Evolutionary conservation across 73 alveolate genomes (phyloP), one percentile per base, ranked within the genome.

Genomic region (Paramecium primaurelia): DNA sequence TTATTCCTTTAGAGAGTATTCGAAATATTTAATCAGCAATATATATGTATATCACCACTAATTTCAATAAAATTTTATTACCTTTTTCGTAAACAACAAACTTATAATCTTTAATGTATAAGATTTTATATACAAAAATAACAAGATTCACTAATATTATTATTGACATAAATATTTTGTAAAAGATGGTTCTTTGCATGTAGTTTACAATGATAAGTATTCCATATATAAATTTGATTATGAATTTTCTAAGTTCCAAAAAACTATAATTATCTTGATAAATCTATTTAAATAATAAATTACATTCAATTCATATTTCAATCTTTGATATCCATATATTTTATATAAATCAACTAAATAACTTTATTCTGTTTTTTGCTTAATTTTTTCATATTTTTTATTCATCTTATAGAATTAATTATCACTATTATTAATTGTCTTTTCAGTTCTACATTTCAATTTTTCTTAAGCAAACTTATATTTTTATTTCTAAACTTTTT

Each of bases 251-350:
- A 64, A 64, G 84, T 34, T 64, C 8, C 47, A 64, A 34, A 26
- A 64, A 64, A 64, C 84, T 28, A 64, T 64, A 64, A 10, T 64
- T 64, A 64, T 64, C 84, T 64, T 64, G 84, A 64, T 64, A 64
- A 26, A 64, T 64, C 84, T 64, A 64, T 64, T 64, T 64, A 64
- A 64, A 34, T 32, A 64, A 64, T 0, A 64, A 64, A 64, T 64
- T 64, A 64, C 84, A 64, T 64, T 64, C 84, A 64, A 8, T 64
- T 64, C 84, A 26, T 64, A 64, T 64, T 25, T 14, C 26, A 64
- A 64, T 12, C 84, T 64, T 42, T 64, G 8, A 34, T 64, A 64
- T 0, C 84, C 84, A 64, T 64, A 64, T 12, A 64, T 64, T 64
- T 64, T 64, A 64, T 64, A 64, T 28, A 64, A 32, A 34, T 64